Percentiles rank a stretch among this genome's conserved stretches.
Conservation (phyloP, 345 rosid species). For the Luvunga scandens region DNA sequence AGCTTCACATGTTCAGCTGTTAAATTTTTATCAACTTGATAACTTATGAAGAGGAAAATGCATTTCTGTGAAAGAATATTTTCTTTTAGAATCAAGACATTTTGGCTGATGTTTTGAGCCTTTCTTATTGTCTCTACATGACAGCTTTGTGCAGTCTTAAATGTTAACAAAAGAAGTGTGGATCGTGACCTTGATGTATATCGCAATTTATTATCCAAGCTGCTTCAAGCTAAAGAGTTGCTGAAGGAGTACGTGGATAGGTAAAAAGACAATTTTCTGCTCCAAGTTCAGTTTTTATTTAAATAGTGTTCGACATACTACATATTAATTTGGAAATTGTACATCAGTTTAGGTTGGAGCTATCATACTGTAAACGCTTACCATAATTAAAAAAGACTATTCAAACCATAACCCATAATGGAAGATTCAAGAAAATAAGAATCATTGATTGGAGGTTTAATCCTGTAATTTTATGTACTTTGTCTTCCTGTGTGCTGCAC, state of each 20-base stretch:
- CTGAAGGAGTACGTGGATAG: slow-evolving; percentile 90
- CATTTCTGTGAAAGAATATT: neutral
- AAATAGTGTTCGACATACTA: neutral
- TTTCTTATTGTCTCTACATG: slow-evolving; percentile 17
- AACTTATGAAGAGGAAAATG: neutral
- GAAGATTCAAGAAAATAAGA: neutral
- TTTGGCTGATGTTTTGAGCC: neutral
- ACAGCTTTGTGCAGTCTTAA: slow-evolving; percentile 92
- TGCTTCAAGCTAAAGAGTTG: slow-evolving; percentile 97
- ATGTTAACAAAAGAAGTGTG: slow-evolving; percentile 80
- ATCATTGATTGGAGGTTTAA: neutral
- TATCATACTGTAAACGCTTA: neutral
- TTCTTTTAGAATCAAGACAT: neutral
- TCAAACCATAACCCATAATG: neutral
- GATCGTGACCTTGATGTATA: slow-evolving; percentile 97
- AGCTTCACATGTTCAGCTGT: neutral
- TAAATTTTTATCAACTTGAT: neutral
- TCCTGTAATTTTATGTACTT: neutral
- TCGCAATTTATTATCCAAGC: slow-evolving; percentile 86
- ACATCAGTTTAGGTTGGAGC: neutral
- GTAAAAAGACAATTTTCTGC: slow-evolving; percentile 34
- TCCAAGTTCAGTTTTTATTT: neutral
- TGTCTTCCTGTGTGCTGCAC: neutral
- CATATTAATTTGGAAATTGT: neutral
- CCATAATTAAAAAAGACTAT: neutral